These are phyloP conservation scores for Tetracladium marchalianum DNA, from an alignment of 495 filamentous ascomycete species.

Conservation along the genomic window DNA sequence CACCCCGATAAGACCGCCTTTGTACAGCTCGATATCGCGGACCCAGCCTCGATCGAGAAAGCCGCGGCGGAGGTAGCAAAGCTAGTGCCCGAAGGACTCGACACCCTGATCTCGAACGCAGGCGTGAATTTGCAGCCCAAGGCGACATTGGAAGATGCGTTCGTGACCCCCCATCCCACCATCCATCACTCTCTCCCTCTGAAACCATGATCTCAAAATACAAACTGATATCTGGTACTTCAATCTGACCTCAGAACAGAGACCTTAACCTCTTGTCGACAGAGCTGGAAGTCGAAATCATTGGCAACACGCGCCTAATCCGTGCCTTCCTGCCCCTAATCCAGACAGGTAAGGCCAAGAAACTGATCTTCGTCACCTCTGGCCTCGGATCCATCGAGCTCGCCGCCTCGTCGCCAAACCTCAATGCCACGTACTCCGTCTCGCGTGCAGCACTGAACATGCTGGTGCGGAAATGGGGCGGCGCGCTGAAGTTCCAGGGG, in stretches of 20 bases:
- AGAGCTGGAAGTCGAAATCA: conserved; percentile 2
- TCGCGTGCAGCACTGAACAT: conserved; percentile 10
- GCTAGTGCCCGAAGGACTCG: conserved; percentile 8
- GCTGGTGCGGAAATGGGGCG: conserved; percentile 11
- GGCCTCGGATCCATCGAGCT: conserved; percentile 8
- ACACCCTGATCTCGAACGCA: conserved; percentile 5
- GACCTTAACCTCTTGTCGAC: background rate
- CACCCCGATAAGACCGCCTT: background rate
- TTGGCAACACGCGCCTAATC: background rate
- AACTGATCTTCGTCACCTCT: conserved; percentile 4
- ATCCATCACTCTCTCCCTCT: no score
- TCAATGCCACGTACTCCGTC: conserved; percentile 4
- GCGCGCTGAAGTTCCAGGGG: conserved; percentile 5
- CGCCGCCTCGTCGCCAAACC: background rate
- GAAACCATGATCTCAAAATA: no score
- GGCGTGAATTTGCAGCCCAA: background rate
- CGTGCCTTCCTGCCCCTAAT: conserved; percentile 8
- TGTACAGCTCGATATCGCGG: conserved; percentile 1
- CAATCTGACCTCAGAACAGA: background rate
- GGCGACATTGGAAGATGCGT: background rate
- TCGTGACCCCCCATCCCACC: background rate
- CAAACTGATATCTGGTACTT: no score
- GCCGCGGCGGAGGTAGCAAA: conserved; percentile 2
- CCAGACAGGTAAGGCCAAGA: conserved; percentile 7
- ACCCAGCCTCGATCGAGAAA: conserved; percentile 2